Evolutionary conservation across 768 basidiomycete species (phyloP).

Genomic region (Rhizopogon roseolus): DNA sequence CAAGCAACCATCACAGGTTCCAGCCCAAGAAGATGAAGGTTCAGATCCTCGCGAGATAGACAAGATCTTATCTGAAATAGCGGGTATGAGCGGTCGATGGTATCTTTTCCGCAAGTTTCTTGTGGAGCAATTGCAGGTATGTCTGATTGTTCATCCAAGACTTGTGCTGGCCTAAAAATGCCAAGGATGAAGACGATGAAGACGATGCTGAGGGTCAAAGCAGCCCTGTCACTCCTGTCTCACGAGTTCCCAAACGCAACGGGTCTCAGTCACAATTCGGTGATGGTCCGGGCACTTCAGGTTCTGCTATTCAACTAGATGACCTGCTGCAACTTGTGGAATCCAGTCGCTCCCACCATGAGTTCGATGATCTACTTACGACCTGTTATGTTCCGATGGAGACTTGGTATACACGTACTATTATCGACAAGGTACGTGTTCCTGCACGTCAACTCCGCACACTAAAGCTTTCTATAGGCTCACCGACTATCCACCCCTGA

Average conservation of each 20-base stretch:
- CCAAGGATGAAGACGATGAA: conserved; percentile 4
- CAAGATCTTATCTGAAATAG: conserved; percentile 79
- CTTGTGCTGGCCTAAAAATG: conserved; percentile 8
- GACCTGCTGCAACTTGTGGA: conserved; percentile 31
- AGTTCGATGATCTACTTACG: conserved; percentile 63
- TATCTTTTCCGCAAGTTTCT: conserved; percentile 86
- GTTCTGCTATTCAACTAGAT: neutral
- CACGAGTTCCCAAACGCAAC: neutral
- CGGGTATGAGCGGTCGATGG: conserved; percentile 92
- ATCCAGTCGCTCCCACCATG: conserved; percentile 45
- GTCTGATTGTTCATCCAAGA: conserved; percentile 3
- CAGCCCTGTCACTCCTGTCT: neutral
- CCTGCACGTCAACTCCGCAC: neutral
- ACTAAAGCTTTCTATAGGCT: conserved; percentile 47
- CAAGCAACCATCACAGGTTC: conserved; percentile 25
- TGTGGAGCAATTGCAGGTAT: conserved; percentile 63
- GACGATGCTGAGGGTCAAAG: conserved; percentile 5
- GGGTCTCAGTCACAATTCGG: neutral
- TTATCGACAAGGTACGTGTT: conserved; percentile 75
- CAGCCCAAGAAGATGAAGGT: conserved; percentile 43
- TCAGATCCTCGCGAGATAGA: conserved; percentile 91
- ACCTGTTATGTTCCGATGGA: conserved; percentile 88
- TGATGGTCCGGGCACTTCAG: neutral
- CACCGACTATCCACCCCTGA: conserved; percentile 81
- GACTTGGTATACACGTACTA: conserved; percentile 82